These are phyloP conservation scores for Teunomyces funiuensis DNA, from an alignment of 805 yeast genomes.

Conservation along the genomic window DNA sequence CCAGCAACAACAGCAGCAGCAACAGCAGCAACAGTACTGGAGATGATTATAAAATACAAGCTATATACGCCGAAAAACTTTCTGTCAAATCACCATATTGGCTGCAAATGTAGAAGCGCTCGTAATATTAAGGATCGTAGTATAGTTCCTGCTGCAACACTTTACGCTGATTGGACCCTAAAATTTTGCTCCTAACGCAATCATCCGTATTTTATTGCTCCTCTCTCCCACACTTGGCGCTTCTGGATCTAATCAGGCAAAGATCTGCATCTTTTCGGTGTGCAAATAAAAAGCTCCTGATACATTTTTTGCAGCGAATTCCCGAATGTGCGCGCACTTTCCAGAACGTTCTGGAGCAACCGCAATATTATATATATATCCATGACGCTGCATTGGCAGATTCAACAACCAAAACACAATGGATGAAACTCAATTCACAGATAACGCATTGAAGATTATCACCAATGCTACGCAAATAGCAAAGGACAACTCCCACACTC, in stretches of 20 bases:
- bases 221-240: no score
- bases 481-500: slow-evolving; percentile 78
- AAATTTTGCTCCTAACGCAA: no score
- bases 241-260: no score
- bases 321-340: slow-evolving; percentile 1
- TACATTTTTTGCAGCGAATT: not conserved
- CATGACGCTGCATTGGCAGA: slow-evolving; percentile 22
- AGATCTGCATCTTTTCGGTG: no score
- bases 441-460: slow-evolving; percentile 82
- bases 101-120: not conserved
- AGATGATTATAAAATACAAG: slow-evolving; percentile 1
- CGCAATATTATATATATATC: slow-evolving; percentile 13
- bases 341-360: slow-evolving; percentile 7
- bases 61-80: not conserved
- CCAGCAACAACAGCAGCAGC: slow-evolving; percentile 13
- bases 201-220: no score
- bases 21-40: slow-evolving; percentile 13
- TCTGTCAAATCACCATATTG: not conserved
- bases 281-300: no score
- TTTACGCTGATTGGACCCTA: no score
- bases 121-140: no score
- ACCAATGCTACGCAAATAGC: slow-evolving; percentile 82
- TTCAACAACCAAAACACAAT: slow-evolving; percentile 18
- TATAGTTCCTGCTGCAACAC: no score
- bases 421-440: slow-evolving; percentile 84